phyloP scores from a whole-genome alignment of 441 rosid species.

The Croton setiger region DNA sequence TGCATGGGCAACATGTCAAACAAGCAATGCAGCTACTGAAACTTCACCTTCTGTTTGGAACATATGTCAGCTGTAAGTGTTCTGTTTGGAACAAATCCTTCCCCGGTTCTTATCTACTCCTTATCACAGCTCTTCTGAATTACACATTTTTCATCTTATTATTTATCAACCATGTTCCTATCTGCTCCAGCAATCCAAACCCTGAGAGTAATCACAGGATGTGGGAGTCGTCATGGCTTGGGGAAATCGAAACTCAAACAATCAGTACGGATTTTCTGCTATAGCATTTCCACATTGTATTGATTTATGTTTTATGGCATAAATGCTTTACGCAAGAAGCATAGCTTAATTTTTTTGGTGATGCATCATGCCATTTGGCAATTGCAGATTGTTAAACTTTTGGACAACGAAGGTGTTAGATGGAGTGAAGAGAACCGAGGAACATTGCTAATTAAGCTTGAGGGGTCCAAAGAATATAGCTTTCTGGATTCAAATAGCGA shows the following conservation, averaged over 20 bases:
- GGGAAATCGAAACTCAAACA: constrained; percentile 90
- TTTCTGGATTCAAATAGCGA: constrained; percentile 69
- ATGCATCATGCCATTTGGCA: constrained; percentile 9
- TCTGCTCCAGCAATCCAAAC: constrained; percentile 59
- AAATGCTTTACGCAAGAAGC: no score
- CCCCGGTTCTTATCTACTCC: background rate
- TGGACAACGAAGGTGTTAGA: constrained; percentile 54
- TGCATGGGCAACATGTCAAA: constrained; percentile 95
- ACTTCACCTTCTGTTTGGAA: constrained; percentile 63
- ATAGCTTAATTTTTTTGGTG: background rate
- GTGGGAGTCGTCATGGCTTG: constrained; percentile 68
- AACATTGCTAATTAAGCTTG: constrained; percentile 59
- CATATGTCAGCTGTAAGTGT: constrained; percentile 66
- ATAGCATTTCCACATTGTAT: background rate
- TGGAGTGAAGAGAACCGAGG: constrained; percentile 81
- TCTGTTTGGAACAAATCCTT: background rate
- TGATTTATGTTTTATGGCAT: no score
- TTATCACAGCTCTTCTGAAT: background rate
- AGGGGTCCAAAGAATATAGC: constrained; percentile 54
- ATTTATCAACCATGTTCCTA: constrained; percentile 19
- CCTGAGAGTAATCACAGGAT: constrained; percentile 91
- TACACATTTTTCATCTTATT: background rate
- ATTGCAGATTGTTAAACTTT: constrained; percentile 55
- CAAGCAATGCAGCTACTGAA: constrained; percentile 77
- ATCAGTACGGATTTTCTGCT: constrained; percentile 44